Base-by-base conservation (phyloP, 805 yeast genomes). In the Candida tammaniensis region DNA sequence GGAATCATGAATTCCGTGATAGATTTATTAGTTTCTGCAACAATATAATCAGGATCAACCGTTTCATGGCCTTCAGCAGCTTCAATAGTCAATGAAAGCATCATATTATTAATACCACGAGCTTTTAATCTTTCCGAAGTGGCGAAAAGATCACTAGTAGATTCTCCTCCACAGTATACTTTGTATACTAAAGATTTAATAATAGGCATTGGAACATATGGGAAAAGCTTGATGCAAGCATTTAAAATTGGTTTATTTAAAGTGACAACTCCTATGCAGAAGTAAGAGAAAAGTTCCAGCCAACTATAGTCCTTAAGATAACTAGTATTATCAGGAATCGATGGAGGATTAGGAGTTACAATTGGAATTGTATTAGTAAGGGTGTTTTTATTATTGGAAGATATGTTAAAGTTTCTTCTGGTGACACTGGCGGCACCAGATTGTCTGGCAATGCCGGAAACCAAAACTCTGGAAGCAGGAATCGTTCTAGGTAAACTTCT, bases 51-150 rank as follows among this genome's bases (percentile, higher is more conserved):
- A 23, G 81, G 78, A 57, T 77, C 80, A 26, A 77, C 66, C 2
- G 32, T 26, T 52, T 76, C 72, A 38, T 74, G 74, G 24, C 95
- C 96, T 44, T 86, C 86, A 35, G 96, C 82, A 36, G 93, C 95
- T 61, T 89, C 98, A 33, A 89, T 88, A 11, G 96, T 86, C 56
- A 87, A 76, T 1, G 94, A 82, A n/a, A 89, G 67, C 95, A 89
- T 87, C 95, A 89, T 86, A 67, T 89, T 91, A 47, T 85, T 78
- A 52, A 88, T 84, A 7, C 95, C 95, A 41, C 95, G 72, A 33
- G 72, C 57, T 35, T 77, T 68, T 46, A 89, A 70, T 39, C 77
- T 67, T 36, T 69, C 63, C 34, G 95, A 95, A 4, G 95, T 83
- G 36, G 67, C 56, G 35, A 76, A 67, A 10, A 89, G 93, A 44